Conservation (phyloP, 129 eudicot species). For the Tagetes erecta region DNA sequence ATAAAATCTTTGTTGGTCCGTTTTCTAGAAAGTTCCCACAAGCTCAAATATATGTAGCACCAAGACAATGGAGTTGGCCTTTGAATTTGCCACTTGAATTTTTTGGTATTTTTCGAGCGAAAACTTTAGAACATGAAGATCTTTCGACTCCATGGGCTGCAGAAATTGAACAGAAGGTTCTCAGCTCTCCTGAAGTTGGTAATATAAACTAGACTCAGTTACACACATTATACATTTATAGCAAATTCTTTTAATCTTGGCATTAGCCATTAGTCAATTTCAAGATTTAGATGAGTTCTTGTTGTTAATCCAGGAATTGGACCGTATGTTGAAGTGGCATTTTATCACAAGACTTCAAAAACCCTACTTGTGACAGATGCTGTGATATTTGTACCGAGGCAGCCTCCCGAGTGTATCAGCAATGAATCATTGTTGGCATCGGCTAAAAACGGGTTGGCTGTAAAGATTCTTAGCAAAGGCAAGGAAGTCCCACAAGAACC, state of each 20-base stretch:
- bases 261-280: not conserved
- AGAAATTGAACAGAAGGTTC: conserved; percentile 90
- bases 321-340: conserved; percentile 98
- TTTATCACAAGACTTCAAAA: conserved; percentile 84
- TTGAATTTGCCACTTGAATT: conserved; percentile 89
- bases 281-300: not conserved
- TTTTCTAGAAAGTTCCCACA: conserved; percentile 94
- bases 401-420: conserved; percentile 89
- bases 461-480: conserved; percentile 87
- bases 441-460: conserved; percentile 96
- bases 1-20: conserved; percentile 95
- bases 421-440: conserved; percentile 76
- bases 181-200: conserved; percentile 99
- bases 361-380: conserved; percentile 93
- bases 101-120: conserved; percentile 90
- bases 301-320: conserved; percentile 70
- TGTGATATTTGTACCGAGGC: conserved; percentile 81
- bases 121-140: conserved; percentile 73
- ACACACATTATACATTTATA: not conserved
- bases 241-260: conserved; percentile 3
- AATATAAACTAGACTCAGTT: conserved; percentile 19
- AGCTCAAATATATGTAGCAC: conserved; percentile 97
- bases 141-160: conserved; percentile 82
- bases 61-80: conserved; percentile 99
- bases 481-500: conserved; percentile 83